phyloP scores from a whole-genome alignment of 345 rosid genomes.

The Mallotus nudiflorus region DNA sequence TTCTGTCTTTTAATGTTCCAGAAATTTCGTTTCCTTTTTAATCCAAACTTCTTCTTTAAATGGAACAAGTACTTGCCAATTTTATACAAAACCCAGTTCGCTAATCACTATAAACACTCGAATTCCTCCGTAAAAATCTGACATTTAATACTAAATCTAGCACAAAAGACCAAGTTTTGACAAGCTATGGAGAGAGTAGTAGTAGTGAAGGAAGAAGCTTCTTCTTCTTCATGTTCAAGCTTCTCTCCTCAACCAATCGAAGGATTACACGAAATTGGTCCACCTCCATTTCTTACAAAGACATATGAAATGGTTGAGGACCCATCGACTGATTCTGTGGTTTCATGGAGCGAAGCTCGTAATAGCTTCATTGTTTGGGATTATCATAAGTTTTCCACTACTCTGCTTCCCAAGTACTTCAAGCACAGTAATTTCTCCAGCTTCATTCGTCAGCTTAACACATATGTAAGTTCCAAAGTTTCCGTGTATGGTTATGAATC shows the following conservation, averaged over 20 bases:
- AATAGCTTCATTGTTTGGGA: constrained; percentile 39
- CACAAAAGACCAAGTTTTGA: not conserved
- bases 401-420: constrained; percentile 31
- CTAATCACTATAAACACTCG: not conserved
- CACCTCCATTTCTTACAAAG: constrained; percentile 39
- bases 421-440: constrained; percentile 39
- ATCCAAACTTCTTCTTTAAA: too few relatives aligned
- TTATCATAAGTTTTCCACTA: constrained; percentile 20
- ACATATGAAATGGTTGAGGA: constrained; percentile 33
- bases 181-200: constrained; percentile 29
- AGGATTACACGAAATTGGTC: constrained; percentile 70
- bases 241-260: constrained; percentile 66
- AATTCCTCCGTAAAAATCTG: not conserved
- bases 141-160: not conserved
- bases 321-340: constrained; percentile 25
- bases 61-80: not conserved
- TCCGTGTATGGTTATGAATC: not conserved
- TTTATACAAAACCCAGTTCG: not conserved
- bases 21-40: too few relatives aligned
- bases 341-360: constrained; percentile 28
- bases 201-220: constrained; percentile 36
- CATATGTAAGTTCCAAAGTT: constrained; percentile 25
- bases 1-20: too few relatives aligned
- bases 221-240: constrained; percentile 41
- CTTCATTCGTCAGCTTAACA: constrained; percentile 40